Conservation (phyloP, 768 basidiomycete genomes). For the Gymnopilus dilepis region DNA sequence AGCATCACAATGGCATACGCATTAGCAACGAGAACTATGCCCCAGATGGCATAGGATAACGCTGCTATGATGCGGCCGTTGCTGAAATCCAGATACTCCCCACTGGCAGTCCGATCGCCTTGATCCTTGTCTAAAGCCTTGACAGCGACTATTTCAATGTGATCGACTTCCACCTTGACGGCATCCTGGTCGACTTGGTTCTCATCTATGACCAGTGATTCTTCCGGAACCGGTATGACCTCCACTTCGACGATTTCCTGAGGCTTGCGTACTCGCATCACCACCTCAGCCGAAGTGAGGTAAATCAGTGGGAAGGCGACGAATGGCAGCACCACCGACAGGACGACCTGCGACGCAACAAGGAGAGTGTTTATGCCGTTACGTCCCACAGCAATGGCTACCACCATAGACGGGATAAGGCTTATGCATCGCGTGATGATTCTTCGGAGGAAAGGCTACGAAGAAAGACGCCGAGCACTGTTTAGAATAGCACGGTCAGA, state of each 20-base stretch:
- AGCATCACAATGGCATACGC: conserved; percentile 56
- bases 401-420: conserved; percentile 69
- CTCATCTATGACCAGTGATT: background rate
- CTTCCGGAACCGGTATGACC: background rate
- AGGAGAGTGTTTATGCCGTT: conserved; percentile 70
- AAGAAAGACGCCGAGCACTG: conserved; percentile 1
- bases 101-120: background rate
- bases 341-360: conserved; percentile 76
- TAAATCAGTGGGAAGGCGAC: conserved; percentile 74
- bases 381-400: conserved; percentile 71
- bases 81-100: conserved; percentile 42
- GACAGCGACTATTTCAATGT: conserved; percentile 1
- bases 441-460: conserved; percentile 63
- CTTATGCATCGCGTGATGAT: conserved; percentile 73
- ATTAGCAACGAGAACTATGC: conserved; percentile 54
- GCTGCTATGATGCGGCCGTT: conserved; percentile 42
- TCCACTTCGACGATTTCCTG: conserved; percentile 14
- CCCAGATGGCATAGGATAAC: conserved; percentile 52
- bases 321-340: conserved; percentile 78
- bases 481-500: background rate
- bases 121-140: conserved; percentile 14
- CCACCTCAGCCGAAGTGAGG: conserved; percentile 61
- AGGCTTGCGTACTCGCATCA: conserved; percentile 64
- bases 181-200: background rate
- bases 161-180: conserved; percentile 8